These are phyloP conservation scores for Cyclotella distinguenda DNA, from an alignment of 108 stramenopile species.

Conservation along the genomic window DNA sequence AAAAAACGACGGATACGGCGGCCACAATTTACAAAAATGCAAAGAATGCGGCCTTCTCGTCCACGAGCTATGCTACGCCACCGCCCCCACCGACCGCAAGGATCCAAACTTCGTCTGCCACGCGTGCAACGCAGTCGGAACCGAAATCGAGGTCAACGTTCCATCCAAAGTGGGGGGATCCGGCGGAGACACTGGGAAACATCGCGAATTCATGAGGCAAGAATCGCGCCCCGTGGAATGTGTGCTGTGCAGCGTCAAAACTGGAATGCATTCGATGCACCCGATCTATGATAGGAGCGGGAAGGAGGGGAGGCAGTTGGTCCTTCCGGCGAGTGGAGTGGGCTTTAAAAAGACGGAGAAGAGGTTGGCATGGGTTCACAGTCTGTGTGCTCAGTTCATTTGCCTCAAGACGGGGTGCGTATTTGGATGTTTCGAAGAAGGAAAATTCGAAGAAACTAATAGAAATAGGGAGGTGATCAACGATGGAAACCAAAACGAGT, in stretches of 20 bases:
- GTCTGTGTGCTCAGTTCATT: slow-evolving; percentile 46
- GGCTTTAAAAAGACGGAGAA: slow-evolving; percentile 10
- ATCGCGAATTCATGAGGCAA: slow-evolving; percentile 33
- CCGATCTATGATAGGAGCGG: slow-evolving; percentile 50
- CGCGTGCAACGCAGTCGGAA: slow-evolving; percentile 49
- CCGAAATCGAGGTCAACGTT: slow-evolving; percentile 34
- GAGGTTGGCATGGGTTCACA: slow-evolving; percentile 60
- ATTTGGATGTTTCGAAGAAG: slow-evolving; percentile 30
- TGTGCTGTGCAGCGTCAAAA: slow-evolving; percentile 37
- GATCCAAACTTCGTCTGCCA: slow-evolving; percentile 49
- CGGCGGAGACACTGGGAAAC: slow-evolving; percentile 12
- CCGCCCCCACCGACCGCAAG: slow-evolving; percentile 8
- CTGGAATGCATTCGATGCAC: slow-evolving; percentile 57
- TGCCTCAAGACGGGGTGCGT: slow-evolving; percentile 27
- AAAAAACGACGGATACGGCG: slow-evolving; percentile 32
- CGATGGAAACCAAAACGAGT: slow-evolving; percentile 8
- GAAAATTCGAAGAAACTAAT: slow-evolving; percentile 20
- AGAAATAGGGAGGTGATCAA: no score
- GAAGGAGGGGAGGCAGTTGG: slow-evolving; percentile 42
- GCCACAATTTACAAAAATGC: slow-evolving; percentile 46
- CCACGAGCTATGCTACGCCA: slow-evolving; percentile 56
- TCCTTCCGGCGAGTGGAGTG: slow-evolving; percentile 10
- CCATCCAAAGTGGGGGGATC: slow-evolving; percentile 43
- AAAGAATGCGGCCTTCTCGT: slow-evolving; percentile 44
- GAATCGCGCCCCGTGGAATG: slow-evolving; percentile 40